phyloP scores from a whole-genome alignment of 1,284 basidiomycete genomes.

The Neonothopanus nambi region DNA sequence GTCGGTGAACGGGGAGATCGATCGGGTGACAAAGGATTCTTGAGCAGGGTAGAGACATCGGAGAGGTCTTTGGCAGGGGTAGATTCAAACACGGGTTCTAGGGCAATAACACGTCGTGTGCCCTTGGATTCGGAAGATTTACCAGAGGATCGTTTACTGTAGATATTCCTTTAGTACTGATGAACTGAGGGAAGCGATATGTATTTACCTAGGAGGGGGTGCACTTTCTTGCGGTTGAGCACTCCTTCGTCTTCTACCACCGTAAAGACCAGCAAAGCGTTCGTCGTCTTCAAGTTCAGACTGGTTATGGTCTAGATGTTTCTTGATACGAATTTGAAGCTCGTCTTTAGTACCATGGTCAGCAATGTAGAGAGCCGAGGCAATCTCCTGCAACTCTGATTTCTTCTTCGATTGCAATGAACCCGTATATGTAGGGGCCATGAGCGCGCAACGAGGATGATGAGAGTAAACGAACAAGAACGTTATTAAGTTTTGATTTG shows the following conservation, averaged over 20 bases:
- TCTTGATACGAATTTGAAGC: slow-evolving; percentile 55
- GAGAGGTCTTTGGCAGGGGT: slow-evolving; percentile 47
- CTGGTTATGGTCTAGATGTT: slow-evolving; percentile 54
- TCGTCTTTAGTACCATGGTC: slow-evolving; percentile 63
- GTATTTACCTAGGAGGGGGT: slow-evolving; percentile 12
- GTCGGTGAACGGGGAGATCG: slow-evolving; percentile 20
- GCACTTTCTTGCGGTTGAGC: slow-evolving; percentile 33
- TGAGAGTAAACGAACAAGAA: not conserved
- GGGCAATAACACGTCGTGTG: slow-evolving; percentile 32
- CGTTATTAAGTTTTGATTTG: not conserved
- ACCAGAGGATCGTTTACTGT: slow-evolving; percentile 23
- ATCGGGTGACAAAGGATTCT: slow-evolving; percentile 36
- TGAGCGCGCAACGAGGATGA: slow-evolving; percentile 24
- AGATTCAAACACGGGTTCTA: slow-evolving; percentile 41
- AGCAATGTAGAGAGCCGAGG: slow-evolving; percentile 47
- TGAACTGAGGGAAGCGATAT: slow-evolving; percentile 13
- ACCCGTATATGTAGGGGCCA: slow-evolving; percentile 42
- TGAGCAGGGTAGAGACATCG: slow-evolving; percentile 53
- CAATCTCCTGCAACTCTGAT: slow-evolving; percentile 59
- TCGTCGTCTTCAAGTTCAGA: slow-evolving; percentile 52
- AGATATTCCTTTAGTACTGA: slow-evolving; percentile 16
- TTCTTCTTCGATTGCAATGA: slow-evolving; percentile 60
- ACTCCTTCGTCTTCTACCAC: slow-evolving; percentile 41
- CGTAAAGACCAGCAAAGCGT: slow-evolving; percentile 53
- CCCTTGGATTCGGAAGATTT: slow-evolving; percentile 18